phyloP scores from a whole-genome alignment of 768 basidiomycete genomes.

The Auricularia heimuer region DNA sequence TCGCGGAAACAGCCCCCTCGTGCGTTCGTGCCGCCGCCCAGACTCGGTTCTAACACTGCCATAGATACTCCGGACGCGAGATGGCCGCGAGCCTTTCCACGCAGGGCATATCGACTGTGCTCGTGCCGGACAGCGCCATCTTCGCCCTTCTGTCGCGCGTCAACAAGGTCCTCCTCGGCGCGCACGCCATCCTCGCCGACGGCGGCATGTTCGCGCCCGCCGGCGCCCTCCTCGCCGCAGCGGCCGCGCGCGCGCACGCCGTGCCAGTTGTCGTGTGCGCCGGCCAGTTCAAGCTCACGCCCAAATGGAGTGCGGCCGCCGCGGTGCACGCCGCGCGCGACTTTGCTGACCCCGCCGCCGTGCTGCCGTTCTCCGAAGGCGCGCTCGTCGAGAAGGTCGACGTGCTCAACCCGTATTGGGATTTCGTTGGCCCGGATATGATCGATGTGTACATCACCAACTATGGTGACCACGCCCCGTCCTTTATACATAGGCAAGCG shows the following conservation, averaged over 20 bases:
- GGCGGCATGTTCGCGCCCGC: conserved; percentile 90
- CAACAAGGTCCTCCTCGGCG: conserved; percentile 91
- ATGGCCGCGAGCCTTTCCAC: conserved; percentile 77
- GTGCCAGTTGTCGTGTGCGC: conserved; percentile 90
- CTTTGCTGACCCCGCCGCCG: conserved; percentile 60
- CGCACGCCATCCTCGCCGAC: conserved; percentile 93
- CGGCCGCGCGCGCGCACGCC: conserved; percentile 80
- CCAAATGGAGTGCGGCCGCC: conserved; percentile 80
- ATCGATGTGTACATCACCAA: conserved; percentile 94
- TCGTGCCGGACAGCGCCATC: conserved; percentile 93
- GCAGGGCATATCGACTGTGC: conserved; percentile 84
- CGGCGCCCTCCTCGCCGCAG: conserved; percentile 75
- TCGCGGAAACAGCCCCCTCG: conserved; percentile 92
- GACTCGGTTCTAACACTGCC: conserved; percentile 2
- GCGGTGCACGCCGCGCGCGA: conserved; percentile 70
- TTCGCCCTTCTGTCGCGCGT: conserved; percentile 94
- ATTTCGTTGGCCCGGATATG: conserved; percentile 88
- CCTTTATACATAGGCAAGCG: conserved; percentile 78
- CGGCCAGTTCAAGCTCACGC: conserved; percentile 94
- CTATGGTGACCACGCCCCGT: conserved; percentile 93
- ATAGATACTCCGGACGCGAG: conserved; percentile 49
- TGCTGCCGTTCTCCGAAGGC: conserved; percentile 67
- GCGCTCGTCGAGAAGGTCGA: conserved; percentile 79
- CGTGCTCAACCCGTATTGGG: conserved; percentile 92
- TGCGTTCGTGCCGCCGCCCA: conserved; percentile 29